phyloP scores from a whole-genome alignment of 2,329 filamentous ascomycete genomes.

The Nemania bipapillata region DNA sequence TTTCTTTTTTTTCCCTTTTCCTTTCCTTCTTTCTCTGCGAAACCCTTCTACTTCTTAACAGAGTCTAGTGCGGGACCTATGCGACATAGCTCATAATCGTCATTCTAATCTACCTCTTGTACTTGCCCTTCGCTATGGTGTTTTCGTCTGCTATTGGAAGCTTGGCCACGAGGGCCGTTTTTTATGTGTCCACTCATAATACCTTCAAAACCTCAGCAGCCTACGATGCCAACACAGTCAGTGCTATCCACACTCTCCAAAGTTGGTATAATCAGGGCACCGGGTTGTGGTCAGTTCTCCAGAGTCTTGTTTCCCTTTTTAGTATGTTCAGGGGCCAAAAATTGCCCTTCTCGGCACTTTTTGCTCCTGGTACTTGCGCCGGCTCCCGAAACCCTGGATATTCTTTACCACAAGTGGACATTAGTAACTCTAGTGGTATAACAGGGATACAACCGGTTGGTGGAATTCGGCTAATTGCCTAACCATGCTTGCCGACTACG shows the following conservation, averaged over 20 bases:
- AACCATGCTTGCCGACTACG: conserved; percentile 53
- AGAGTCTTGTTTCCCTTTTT: too few species aligned
- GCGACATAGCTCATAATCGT: conserved; percentile 28
- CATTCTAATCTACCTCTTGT: conserved; percentile 12
- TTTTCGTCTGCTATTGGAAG: conserved; percentile 47
- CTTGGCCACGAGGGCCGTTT: conserved; percentile 48
- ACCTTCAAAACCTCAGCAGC: conserved; percentile 39
- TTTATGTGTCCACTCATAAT: conserved; percentile 49
- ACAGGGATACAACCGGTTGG: conserved; percentile 67
- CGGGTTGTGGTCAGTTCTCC: too few species aligned
- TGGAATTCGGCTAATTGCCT: conserved; percentile 71
- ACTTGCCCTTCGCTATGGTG: conserved; percentile 44
- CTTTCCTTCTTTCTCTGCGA: too few species aligned
- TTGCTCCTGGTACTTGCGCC: too few species aligned
- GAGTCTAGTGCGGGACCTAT: conserved; percentile 24
- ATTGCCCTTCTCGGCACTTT: too few species aligned
- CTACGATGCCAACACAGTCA: conserved; percentile 46
- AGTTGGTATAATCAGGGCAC: conserved; percentile 64
- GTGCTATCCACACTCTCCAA: conserved; percentile 56
- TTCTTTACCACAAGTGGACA: too few species aligned
- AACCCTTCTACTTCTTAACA: conserved; percentile 19
- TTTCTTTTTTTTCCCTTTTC: too few species aligned
- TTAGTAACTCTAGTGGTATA: too few species aligned
- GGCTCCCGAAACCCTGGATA: too few species aligned
- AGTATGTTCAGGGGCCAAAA: too few species aligned